phyloP scores from a whole-genome alignment of 306 rosid species.

The Hylodesmum podocarpum region DNA sequence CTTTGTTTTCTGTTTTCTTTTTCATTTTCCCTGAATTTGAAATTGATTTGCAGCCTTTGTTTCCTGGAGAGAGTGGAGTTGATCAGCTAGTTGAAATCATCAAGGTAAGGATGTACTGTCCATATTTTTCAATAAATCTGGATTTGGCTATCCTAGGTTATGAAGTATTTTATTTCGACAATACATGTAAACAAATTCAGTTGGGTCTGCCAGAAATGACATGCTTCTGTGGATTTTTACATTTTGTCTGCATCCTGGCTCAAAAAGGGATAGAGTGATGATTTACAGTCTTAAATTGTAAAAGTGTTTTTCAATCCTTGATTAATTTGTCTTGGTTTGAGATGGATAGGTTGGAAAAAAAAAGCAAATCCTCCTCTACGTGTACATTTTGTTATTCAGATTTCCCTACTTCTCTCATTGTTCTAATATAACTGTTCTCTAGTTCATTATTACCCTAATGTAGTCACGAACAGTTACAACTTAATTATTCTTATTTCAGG shows the following conservation, averaged over 20 bases:
- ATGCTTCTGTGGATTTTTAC: background rate
- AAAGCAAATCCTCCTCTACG: background rate
- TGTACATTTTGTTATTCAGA: background rate
- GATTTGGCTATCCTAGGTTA: conserved; percentile 19
- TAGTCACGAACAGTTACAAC: background rate
- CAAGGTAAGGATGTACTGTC: conserved; percentile 57
- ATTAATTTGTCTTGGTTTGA: conserved; percentile 18
- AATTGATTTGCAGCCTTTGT: conserved; percentile 79
- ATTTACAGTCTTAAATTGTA: conserved; percentile 19
- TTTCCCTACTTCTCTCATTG: conserved; percentile 11
- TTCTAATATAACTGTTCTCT: background rate
- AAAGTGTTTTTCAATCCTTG: conserved; percentile 1
- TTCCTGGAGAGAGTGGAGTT: conserved; percentile 99
- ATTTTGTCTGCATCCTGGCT: conserved; percentile 1
- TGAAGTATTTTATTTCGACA: background rate
- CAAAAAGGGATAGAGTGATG: conserved; percentile 1
- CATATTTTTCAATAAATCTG: background rate
- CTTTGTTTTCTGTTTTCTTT: background rate
- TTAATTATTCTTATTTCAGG: conserved; percentile 47
- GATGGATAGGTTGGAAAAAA: conserved; percentile 13
- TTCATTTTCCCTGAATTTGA: conserved; percentile 33
- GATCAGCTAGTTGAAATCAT: conserved; percentile 99
- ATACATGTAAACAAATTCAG: background rate
- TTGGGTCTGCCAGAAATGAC: conserved; percentile 1
- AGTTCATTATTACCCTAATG: background rate